Base-by-base conservation (phyloP, 768 basidiomycete genomes). In the Lyophyllum atratum region DNA sequence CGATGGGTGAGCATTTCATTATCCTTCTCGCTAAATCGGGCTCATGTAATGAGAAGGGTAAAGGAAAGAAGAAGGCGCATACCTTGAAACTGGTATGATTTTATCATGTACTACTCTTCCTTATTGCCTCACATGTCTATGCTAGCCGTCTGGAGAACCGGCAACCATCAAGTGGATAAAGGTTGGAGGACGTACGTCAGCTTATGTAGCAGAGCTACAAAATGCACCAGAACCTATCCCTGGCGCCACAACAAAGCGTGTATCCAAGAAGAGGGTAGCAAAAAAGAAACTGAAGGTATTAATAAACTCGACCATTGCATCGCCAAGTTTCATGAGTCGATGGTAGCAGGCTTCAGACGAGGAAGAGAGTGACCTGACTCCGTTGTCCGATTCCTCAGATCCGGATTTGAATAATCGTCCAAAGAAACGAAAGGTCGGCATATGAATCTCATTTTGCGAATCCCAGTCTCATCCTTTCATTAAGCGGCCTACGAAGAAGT, bases 121-220 rank as follows among this genome's bases (percentile, higher is more conserved):
- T 29, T 31, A 21, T 24, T 21, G 49, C 24, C 17, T 50, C 15
- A 51, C 28, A 49, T 45, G 19, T 19, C 33, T 15, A 54, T 56
- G 37, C 63, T 59, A 92, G 90, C 85, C 87, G 0, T 81, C 83
- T 52, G 91, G 90, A 5, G 72, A 78, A 54, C 80, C 78, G n/a
- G 91, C 87, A 0, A 89, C 86, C 8, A 83, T 92, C 54, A 83
- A 81, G 63, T 92, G 86, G 81, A 68, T 88, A 52, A 89, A 85
- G 4, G 86, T 93, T 8, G 89, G 88, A 17, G 89, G 90, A 3
- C 78, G 90, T 15, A 92, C 90, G 8, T 89, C 89, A 3, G 90
- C 90, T 14, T 87, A 80, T 62, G 85, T 92, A 8, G 65, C 67
- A 12, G 83, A 91, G 69, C 72, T 91, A 10, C 90, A 91, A 67